Evolutionary conservation across 129 eudicot species (phyloP), one percentile per base, ranked within the genome.

Genomic region (Tagetes erecta): DNA sequence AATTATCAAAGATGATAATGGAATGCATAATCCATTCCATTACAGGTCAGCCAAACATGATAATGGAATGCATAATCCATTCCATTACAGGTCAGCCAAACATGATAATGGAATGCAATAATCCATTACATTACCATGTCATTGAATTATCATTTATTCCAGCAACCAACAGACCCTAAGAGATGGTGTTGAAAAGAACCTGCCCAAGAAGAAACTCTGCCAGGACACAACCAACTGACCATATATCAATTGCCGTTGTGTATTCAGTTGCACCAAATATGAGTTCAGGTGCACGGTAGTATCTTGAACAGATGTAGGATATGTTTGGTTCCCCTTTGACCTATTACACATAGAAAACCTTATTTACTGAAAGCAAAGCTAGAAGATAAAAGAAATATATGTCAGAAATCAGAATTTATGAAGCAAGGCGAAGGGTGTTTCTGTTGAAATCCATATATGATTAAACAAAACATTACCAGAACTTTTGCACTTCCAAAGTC

Each of bases 401-500:
- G 7, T 5, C 35, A 53, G n/a, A 41, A 31, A 34, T 5, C 35
- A 53, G n/a, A 41, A 31, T 33, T 20, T 37, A 68, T 13, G 39
- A 58, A 58, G 64, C 39, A 58, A 58, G 40, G 33, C 33, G 64
- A 11, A 1, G 46, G 13, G 44, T 13, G 33, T 41, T 50, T 31
- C 39, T 57, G 11, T 50, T 41, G 12, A 30, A 36, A 53, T 49
- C 11, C 20, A 64, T 6, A 3, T 36, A 39, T 65, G 66, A 10
- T 45, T 62, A 31, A 64, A 51, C 64, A 31, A 50, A 39, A 80
- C 46, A 59, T 51, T 81, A 88, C 95, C 90, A 88, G 74, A 66
- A 81, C 95, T 88, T 88, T 88, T 64, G 95, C 95, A 72, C 95
- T 88, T 50, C 95, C 95, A 73, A 88, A 85, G 70, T 88, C 92